Evolutionary conservation across 768 basidiomycete genomes (phyloP), one percentile per base, ranked within the genome.

Genomic region (Infundibulicybe gibba): DNA sequence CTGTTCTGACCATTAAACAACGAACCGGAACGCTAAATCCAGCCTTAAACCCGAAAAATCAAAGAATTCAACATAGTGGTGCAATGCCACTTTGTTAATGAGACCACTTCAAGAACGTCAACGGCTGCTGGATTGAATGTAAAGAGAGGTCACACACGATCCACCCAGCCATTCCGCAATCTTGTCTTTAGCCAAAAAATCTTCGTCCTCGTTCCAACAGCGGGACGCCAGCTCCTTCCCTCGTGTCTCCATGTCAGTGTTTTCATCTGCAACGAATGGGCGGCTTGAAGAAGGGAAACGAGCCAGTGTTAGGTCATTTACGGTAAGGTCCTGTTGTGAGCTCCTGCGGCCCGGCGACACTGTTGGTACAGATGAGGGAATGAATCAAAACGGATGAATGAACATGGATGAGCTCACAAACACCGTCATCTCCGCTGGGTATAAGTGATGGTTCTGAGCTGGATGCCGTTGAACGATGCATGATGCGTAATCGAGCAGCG

Each of bases 121-220:
- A 49, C 32, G 40, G 44, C 39, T n/a, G 30, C 1, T 10, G 2
- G 48, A 38, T 25, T 20, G 43, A 30, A 32, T 15, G 38, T 13
- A 44, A 33, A 52, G 40, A n/a, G 30, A 31, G 35, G 34, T 10
- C 37, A 86, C 94, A 70, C 55, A 97, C 94, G 79, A 69, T 61
- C 91, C 87, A 56, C 97, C 97, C 34, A 99, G 75, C 85, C 91
- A 99, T 64, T 97, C 93, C 1, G 95, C 94, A 56, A 97, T 91
- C 70, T 94, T 95, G 57, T 94, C 93, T 59, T 85, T 85, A 12
- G 81, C 72, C 56, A 94, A 63, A 61, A 94, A 94, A 13, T 75
- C 76, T 54, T 87, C 87, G 57, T 98, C 92, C 55, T 94, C 92
- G 30, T 80, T 76, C 79, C 90, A 91, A 64, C 90, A 94, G 46